Conservation (phyloP, 129 eudicot species). For the Helianthus tuberosus region DNA sequence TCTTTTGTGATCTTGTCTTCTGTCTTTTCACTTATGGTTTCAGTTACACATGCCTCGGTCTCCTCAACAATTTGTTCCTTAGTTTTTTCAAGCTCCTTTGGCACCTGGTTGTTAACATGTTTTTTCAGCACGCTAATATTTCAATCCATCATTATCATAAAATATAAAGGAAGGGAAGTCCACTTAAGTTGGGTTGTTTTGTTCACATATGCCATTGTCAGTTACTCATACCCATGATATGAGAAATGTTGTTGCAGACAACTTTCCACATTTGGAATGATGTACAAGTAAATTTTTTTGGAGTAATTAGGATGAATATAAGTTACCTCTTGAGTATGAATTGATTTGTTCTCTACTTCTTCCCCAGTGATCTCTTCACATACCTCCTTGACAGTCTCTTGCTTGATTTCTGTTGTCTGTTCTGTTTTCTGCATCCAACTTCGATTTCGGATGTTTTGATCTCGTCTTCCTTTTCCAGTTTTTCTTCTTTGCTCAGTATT, state of each 20-base stretch:
- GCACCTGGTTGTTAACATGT: slow-evolving; percentile 25
- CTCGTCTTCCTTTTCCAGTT: slow-evolving; percentile 5
- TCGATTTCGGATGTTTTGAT: background rate
- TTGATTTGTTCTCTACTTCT: background rate
- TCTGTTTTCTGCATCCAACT: slow-evolving; percentile 19
- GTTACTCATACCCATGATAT: background rate
- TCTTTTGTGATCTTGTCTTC: slow-evolving; percentile 27
- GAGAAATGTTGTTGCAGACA: too few species aligned
- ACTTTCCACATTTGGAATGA: too few species aligned
- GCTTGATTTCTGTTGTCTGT: slow-evolving; percentile 12
- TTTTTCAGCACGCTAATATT: background rate
- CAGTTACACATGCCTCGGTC: slow-evolving; percentile 20
- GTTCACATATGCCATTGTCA: background rate
- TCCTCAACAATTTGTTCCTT: slow-evolving; percentile 19
- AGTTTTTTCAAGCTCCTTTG: slow-evolving; percentile 23
- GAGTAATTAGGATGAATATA: slow-evolving; percentile 7
- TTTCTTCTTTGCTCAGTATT: background rate
- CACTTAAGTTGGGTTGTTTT: too few species aligned
- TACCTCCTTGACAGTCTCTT: slow-evolving; percentile 19
- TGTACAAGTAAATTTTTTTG: slow-evolving; percentile 13
- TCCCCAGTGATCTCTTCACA: too few species aligned
- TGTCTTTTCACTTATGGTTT: slow-evolving; percentile 23
- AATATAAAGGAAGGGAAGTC: too few species aligned
- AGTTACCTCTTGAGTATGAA: slow-evolving; percentile 34
- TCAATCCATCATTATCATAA: background rate